Evolutionary conservation across 1,284 basidiomycete species (phyloP), one percentile per base, ranked within the genome.

Genomic region (Trichosporon sp.): DNA sequence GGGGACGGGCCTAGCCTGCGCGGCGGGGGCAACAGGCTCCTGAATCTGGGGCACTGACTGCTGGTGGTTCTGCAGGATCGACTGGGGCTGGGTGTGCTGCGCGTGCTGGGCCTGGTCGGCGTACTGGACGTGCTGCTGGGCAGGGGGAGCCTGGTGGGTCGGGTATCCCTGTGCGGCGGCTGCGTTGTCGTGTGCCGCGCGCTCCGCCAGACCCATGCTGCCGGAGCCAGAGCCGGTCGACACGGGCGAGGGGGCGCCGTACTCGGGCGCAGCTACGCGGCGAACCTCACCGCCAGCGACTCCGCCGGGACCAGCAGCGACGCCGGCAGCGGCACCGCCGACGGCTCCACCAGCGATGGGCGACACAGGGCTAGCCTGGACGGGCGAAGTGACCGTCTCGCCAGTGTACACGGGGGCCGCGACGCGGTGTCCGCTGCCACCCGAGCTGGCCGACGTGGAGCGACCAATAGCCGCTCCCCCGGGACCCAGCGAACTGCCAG

Each of bases 231-330:
- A 11, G 7, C 31, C 32, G 14, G 31, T 31, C 14, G 46, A 48
- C 32, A n/a, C 31, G 16, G 59, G 59, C 59, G 59, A 63, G 1
- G 59, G 59, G 2, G 59, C 59, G 32, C 59, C 59, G 32, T 63
- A 63, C 59, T 63, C 59, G 14, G 59, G 59, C 32, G 59, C 59
- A 35, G 59, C 59, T 32, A 63, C 59, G 31, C 59, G 51, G 51
- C 51, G 51, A 7, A 54, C 51, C 51, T 54, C 51, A 10, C 14
- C 51, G n/a, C 51, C 19, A 8, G 51, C 51, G 8, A 16, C 51
- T 2, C 19, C 51, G 4, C 51, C 35, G 35, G 35, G 35, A 10
- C 35, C 51, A 10, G 51, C 51, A 21, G 16, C 51, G n/a, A 37
- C 35, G 35, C 35, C 35, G 8, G 35, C 35, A 37, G 35, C 35